A percentile compares a stretch with the other conserved stretches of the same genome.
Conservation (phyloP, 1,139 yeast species). For the Sugiyamaella neomexicana region DNA sequence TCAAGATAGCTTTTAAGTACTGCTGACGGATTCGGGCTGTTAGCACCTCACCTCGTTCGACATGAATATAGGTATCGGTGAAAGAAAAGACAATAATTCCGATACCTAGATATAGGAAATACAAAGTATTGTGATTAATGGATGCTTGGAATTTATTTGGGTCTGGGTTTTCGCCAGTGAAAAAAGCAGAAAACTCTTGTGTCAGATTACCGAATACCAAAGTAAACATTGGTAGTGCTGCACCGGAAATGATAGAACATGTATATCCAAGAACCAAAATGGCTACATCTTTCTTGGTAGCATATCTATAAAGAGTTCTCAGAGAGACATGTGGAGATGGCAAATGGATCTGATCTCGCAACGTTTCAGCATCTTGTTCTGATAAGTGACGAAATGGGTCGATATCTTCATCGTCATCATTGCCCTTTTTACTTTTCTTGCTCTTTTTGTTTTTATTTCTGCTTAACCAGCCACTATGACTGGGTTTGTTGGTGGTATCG, state of each 20-base stretch:
- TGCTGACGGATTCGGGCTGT: slow-evolving; percentile 45
- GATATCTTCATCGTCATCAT: neutral
- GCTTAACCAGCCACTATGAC: slow-evolving; percentile 1
- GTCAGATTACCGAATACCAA: slow-evolving; percentile 44
- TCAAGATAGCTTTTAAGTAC: slow-evolving; percentile 42
- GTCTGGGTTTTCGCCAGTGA: slow-evolving; percentile 33
- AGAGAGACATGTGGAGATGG: slow-evolving; percentile 33
- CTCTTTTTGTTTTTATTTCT: neutral
- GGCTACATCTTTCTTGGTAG: slow-evolving; percentile 36
- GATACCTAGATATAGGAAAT: slow-evolving; percentile 43
- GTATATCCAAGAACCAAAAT: slow-evolving; percentile 36
- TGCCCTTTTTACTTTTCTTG: neutral
- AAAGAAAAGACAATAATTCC: slow-evolving; percentile 40
- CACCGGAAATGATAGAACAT: slow-evolving; percentile 42
- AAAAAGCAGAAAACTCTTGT: slow-evolving; percentile 40
- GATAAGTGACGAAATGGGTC: slow-evolving; percentile 34
- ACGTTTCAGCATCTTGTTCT: slow-evolving; percentile 37
- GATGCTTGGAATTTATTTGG: slow-evolving; percentile 37
- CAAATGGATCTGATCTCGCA: slow-evolving; percentile 38
- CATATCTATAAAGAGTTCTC: slow-evolving; percentile 41
- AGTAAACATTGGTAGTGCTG: slow-evolving; percentile 45
- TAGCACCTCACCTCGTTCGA: slow-evolving; percentile 45
- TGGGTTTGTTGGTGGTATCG: too few species aligned
- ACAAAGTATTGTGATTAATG: slow-evolving; percentile 41
- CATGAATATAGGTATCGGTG: slow-evolving; percentile 41